Percentiles rank a stretch among this genome's conserved stretches.
Conservation (phyloP, 208 protist genomes). For the Leishmania guyanensis region DNA sequence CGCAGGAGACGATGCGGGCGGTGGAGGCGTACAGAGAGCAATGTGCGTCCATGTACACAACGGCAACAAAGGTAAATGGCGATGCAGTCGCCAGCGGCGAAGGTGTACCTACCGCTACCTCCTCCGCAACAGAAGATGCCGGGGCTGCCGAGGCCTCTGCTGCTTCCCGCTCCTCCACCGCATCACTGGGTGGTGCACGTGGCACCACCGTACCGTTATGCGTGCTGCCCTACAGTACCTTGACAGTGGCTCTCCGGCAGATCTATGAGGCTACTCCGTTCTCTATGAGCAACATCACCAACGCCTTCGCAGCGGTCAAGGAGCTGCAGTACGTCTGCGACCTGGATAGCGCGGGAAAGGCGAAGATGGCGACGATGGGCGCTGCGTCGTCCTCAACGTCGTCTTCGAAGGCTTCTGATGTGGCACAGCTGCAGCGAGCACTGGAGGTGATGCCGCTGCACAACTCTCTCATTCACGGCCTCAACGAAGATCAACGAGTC, state of each 20-base stretch:
- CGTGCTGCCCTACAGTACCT: constrained; percentile 43
- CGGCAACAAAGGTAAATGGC: not conserved
- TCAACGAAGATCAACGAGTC: constrained; percentile 46
- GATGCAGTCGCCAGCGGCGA: not conserved
- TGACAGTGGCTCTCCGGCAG: constrained; percentile 42
- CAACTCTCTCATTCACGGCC: constrained; percentile 52
- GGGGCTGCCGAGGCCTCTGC: not conserved
- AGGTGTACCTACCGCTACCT: not conserved
- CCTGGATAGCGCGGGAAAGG: constrained; percentile 20
- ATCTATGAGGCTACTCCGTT: constrained; percentile 72
- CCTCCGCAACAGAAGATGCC: not conserved
- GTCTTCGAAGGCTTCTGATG: constrained; percentile 1
- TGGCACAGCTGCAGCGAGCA: constrained; percentile 36
- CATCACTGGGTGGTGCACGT: constrained; percentile 6
- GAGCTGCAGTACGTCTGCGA: constrained; percentile 69
- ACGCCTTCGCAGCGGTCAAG: constrained; percentile 77
- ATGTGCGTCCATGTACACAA: constrained; percentile 7
- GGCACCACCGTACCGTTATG: constrained; percentile 28
- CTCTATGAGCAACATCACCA: constrained; percentile 62
- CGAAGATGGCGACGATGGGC: constrained; percentile 17
- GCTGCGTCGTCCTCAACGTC: constrained; percentile 1
- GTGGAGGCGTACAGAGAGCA: constrained; percentile 27
- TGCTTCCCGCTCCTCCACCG: constrained; percentile 4
- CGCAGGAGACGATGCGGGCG: constrained; percentile 22
- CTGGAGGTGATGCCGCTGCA: constrained; percentile 46